Percentiles rank a stretch among this genome's conserved stretches.
Conservation (phyloP, 805 yeast species). For the Kluyveromyces siamensis region DNA sequence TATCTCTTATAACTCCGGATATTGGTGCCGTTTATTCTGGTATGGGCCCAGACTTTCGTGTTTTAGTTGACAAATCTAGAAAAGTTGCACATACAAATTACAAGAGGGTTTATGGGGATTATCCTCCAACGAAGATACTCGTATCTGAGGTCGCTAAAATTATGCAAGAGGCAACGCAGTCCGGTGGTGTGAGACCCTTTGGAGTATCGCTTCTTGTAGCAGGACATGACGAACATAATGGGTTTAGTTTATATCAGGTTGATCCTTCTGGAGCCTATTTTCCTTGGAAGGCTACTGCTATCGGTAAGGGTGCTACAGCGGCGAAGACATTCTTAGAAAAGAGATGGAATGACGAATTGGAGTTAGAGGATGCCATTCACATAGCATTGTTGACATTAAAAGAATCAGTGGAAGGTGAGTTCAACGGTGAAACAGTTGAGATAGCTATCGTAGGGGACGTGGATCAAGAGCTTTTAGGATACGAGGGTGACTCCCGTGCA, state of each 20-base stretch:
- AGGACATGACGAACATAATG: constrained; percentile 74
- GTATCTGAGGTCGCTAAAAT: constrained; percentile 92
- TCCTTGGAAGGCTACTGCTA: constrained; percentile 99
- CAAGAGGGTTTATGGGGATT: constrained; percentile 88
- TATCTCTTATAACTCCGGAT: constrained; percentile 82
- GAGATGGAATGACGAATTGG: constrained; percentile 96
- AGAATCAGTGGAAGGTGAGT: constrained; percentile 96
- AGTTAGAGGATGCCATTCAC: constrained; percentile 95
- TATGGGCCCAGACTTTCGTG: constrained; percentile 98
- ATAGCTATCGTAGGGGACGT: constrained; percentile 80
- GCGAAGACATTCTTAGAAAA: constrained; percentile 96
- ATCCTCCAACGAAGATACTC: constrained; percentile 91
- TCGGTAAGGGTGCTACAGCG: constrained; percentile 91
- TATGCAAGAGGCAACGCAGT: constrained; percentile 98
- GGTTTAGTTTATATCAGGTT: constrained; percentile 83
- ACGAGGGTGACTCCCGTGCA: constrained; percentile 67
- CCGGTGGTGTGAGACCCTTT: constrained; percentile 98
- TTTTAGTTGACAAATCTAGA: constrained; percentile 86
- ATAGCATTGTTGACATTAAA: constrained; percentile 89
- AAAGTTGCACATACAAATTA: constrained; percentile 88
- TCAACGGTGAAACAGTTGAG: constrained; percentile 94
- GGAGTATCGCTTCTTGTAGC: constrained; percentile 94
- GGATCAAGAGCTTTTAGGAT: constrained; percentile 73
- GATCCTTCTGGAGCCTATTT: constrained; percentile 97
- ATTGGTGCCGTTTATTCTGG: constrained; percentile 96